Evolutionary conservation across 2,329 filamentous ascomycete species (phyloP).

Genomic region (Diaporthe batatas): DNA sequence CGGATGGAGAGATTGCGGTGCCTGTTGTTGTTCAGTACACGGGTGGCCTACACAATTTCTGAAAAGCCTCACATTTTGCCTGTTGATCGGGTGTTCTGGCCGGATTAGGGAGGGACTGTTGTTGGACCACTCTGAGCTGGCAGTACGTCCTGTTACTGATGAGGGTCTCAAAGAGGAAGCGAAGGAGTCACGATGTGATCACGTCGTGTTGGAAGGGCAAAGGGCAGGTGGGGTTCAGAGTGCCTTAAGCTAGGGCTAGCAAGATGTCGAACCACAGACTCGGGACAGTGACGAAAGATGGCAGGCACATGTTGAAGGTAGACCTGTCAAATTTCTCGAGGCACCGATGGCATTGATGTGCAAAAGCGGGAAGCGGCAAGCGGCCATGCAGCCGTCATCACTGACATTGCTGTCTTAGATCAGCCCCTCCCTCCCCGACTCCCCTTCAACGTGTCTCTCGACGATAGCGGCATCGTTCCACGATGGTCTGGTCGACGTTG

Average conservation of each 20-base stretch:
- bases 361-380: not conserved
- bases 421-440: not conserved
- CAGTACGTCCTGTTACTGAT: no score
- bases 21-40: conserved; percentile 58
- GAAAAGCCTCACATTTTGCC: conserved; percentile 38
- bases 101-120: conserved; percentile 33
- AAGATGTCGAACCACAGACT: conserved; percentile 11
- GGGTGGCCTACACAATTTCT: not conserved
- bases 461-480: conserved; percentile 19
- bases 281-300: conserved; percentile 4
- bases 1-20: conserved; percentile 82
- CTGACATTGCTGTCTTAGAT: conserved; percentile 38
- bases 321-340: not conserved
- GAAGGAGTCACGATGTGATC: conserved; percentile 21
- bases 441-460: not conserved
- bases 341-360: not conserved
- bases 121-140: conserved; percentile 39
- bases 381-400: conserved; percentile 32
- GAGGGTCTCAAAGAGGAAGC: not conserved
- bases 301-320: not conserved
- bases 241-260: not conserved
- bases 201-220: not conserved
- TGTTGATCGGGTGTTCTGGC: conserved; percentile 14
- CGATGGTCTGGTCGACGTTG: conserved; percentile 18
- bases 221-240: conserved; percentile 1